These are phyloP conservation scores for Eucalyptus pauciflora DNA, from an alignment of 345 rosid species.

Conservation along the genomic window DNA sequence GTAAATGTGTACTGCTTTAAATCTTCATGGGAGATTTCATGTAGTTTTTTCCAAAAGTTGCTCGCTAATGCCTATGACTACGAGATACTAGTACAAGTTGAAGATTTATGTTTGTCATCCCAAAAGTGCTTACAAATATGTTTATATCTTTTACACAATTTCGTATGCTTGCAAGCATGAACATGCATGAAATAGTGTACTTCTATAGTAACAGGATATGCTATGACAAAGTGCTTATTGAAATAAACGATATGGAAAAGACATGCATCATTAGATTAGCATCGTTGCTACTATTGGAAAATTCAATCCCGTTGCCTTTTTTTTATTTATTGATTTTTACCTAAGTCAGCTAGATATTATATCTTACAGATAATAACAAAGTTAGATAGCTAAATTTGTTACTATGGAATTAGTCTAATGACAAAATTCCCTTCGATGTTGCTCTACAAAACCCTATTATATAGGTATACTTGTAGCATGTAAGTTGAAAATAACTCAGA, in stretches of 20 bases:
- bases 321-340: not conserved
- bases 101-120: no score
- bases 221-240: not conserved
- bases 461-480: not conserved
- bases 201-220: not conserved
- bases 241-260: not conserved
- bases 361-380: no score
- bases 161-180: not conserved
- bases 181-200: no score
- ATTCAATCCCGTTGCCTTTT: rapidly evolving
- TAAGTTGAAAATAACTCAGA: not conserved
- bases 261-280: not conserved
- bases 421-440: not conserved
- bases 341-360: not conserved
- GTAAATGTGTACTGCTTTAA: no score
- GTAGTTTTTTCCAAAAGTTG: no score
- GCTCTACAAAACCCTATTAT: not conserved
- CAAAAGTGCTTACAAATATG: no score
- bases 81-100: no score
- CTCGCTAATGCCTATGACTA: no score
- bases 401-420: not conserved
- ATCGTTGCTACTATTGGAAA: not conserved
- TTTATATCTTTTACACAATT: no score
- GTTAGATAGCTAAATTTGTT: not conserved
- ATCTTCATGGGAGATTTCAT: no score